Evolutionary conservation across 208 protist genomes (phyloP).

Genomic region (Porcisia hertigi): DNA sequence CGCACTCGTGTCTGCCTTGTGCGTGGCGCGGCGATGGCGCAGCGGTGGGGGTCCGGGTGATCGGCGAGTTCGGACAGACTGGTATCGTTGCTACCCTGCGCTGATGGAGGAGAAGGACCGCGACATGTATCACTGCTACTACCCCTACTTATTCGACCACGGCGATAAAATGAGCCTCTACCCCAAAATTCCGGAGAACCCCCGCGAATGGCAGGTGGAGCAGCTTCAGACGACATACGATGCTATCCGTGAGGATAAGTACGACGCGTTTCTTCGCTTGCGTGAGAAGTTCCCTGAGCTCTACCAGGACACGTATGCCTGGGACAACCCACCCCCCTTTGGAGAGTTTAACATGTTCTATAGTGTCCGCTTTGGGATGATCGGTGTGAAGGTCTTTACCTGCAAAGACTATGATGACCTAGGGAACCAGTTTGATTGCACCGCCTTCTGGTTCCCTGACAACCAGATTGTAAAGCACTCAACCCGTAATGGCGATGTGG

Average conservation of each 20-base stretch:
- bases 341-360: constrained; percentile 95
- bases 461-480: constrained; percentile 91
- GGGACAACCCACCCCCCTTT: constrained; percentile 93
- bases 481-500: constrained; percentile 72
- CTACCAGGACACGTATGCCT: constrained; percentile 90
- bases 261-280: constrained; percentile 91
- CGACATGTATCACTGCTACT: constrained; percentile 95
- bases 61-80: constrained; percentile 82
- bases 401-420: constrained; percentile 94
- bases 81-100: constrained; percentile 89
- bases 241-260: constrained; percentile 93
- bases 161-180: constrained; percentile 92
- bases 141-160: constrained; percentile 93
- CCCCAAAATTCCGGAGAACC: constrained; percentile 92
- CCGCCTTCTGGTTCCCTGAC: constrained; percentile 93
- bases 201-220: constrained; percentile 88
- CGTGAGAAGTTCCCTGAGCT: constrained; percentile 93
- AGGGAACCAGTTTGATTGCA: constrained; percentile 92
- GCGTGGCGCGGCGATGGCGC: constrained; percentile 49
- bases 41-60: constrained; percentile 83
- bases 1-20: constrained; percentile 5
- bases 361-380: constrained; percentile 91
- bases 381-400: constrained; percentile 90
- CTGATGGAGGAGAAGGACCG: constrained; percentile 90
- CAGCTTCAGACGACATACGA: constrained; percentile 94